Conservation (phyloP, 768 basidiomycete genomes). For the Collybia sordida region DNA sequence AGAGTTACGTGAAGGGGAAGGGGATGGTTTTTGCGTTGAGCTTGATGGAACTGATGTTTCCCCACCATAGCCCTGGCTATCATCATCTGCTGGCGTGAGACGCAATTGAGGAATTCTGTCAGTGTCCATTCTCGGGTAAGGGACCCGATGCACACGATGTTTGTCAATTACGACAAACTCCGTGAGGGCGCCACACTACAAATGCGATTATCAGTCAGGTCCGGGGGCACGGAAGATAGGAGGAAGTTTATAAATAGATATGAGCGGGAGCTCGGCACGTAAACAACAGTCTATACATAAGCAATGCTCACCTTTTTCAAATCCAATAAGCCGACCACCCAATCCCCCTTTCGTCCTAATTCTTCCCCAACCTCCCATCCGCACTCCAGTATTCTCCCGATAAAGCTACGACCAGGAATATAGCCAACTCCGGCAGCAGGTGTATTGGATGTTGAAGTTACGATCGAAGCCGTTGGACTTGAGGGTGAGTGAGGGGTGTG, state of each 20-base stretch:
- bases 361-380: conserved; percentile 79
- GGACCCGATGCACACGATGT: conserved; percentile 71
- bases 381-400: conserved; percentile 78
- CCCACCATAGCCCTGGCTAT: background rate
- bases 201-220: conserved; percentile 12
- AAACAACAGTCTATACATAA: background rate
- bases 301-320: conserved; percentile 65
- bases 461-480: background rate
- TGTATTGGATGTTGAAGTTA: conserved; percentile 5
- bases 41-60: conserved; percentile 5
- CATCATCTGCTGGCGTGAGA: background rate
- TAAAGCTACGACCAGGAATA: conserved; percentile 86
- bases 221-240: background rate
- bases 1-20: background rate
- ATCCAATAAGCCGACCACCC: conserved; percentile 83
- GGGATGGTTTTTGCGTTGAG: background rate
- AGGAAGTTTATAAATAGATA: conserved; percentile 7
- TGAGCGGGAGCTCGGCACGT: background rate
- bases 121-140: conserved; percentile 51
- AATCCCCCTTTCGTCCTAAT: conserved; percentile 73
- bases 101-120: conserved; percentile 13
- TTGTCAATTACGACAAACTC: conserved; percentile 87
- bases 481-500: background rate
- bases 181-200: conserved; percentile 80
- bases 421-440: conserved; percentile 54